Conservation (phyloP, 345 rosid genomes). For the Euclidium syriacum region DNA sequence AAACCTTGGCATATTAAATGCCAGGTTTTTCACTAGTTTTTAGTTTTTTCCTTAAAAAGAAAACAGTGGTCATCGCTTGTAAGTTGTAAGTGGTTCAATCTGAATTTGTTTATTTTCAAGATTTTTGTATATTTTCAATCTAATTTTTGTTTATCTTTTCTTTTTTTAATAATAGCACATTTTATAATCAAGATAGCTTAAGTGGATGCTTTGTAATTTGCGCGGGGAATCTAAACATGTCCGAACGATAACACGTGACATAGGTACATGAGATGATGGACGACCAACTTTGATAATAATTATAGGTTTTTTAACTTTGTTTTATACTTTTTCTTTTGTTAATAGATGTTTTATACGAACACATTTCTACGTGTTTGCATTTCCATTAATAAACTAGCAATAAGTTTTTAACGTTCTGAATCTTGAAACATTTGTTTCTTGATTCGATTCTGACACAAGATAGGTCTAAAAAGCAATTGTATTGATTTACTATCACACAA, state of each 20-base stretch:
- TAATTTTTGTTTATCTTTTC: too few species aligned
- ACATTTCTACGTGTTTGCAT: background rate
- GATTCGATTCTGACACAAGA: background rate
- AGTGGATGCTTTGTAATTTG: constrained; percentile 6
- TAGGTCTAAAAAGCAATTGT: background rate
- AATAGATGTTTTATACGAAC: background rate
- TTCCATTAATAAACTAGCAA: background rate
- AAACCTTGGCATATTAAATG: background rate
- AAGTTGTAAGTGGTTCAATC: too few species aligned
- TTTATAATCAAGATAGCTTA: background rate
- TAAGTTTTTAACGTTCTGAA: background rate
- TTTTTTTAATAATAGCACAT: too few species aligned
- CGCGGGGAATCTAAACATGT: constrained; percentile 25
- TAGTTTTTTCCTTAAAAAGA: background rate
- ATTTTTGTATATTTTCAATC: too few species aligned
- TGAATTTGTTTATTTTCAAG: too few species aligned
- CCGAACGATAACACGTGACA: background rate
- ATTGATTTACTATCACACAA: background rate
- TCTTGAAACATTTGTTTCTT: background rate
- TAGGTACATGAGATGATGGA: background rate
- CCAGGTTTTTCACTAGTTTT: background rate
- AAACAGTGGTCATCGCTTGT: background rate
- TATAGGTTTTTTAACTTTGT: background rate
- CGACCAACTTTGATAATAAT: background rate
- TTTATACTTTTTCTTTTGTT: too few species aligned